A percentile compares a stretch with the other conserved stretches of the same genome.
Conservation (phyloP, 78 protist genomes). For the Isochrysis galbana region DNA sequence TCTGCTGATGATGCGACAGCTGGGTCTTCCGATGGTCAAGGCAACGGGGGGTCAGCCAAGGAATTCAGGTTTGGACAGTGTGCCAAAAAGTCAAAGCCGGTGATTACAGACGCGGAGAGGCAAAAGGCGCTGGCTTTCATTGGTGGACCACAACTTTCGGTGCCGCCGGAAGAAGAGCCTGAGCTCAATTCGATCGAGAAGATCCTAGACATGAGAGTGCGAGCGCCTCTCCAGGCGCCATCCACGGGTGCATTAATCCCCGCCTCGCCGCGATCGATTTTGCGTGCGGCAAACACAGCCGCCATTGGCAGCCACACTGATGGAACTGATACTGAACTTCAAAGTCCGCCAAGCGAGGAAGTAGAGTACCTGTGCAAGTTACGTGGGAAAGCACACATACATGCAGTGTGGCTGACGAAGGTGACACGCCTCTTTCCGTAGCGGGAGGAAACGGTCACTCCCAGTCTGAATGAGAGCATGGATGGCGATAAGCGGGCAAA, state of each 20-base stretch:
- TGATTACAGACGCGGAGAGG: neutral
- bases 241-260: neutral
- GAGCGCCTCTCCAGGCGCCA: neutral
- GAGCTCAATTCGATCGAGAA: conserved; percentile 6
- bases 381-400: neutral
- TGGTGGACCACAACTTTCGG: no score
- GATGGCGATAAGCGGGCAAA: no score
- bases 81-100: neutral
- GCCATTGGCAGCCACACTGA: no score
- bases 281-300: neutral
- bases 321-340: no score
- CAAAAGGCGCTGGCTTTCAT: no score
- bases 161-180: neutral
- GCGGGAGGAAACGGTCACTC: no score
- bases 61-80: neutral
- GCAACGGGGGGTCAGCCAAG: neutral
- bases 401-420: neutral
- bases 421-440: no score
- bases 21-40: neutral
- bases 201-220: neutral
- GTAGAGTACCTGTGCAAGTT: conserved; percentile 6
- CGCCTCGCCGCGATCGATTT: neutral
- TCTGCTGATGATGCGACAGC: neutral
- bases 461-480: no score
- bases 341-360: neutral